Percentiles rank a stretch among this genome's conserved stretches.
phyloP scores from a whole-genome alignment of 345 rosid species.

The Barbarea vulgaris region DNA sequence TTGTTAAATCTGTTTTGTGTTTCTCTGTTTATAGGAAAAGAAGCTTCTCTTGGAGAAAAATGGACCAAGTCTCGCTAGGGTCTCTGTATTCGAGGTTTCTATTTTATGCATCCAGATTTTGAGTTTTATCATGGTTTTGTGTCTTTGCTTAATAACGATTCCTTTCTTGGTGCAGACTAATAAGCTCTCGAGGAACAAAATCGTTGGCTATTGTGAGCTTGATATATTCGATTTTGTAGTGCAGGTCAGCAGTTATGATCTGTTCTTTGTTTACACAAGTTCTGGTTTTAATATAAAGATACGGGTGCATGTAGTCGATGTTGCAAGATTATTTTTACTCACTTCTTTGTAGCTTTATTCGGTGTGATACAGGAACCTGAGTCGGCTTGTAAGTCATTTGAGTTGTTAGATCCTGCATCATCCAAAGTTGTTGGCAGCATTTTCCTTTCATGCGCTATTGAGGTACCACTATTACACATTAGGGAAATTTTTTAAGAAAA shows the following conservation, averaged over 20 bases:
- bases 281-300: neutral
- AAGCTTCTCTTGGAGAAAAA: conserved; percentile 83
- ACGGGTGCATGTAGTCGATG: neutral
- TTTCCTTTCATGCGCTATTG: conserved; percentile 74
- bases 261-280: neutral
- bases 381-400: conserved; percentile 51
- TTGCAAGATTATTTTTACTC: neutral
- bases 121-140: neutral
- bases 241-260: conserved; percentile 44
- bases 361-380: conserved; percentile 55
- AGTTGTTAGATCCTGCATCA: conserved; percentile 73
- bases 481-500: neutral
- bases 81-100: conserved; percentile 83
- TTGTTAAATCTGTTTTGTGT: neutral
- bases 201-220: conserved; percentile 82
- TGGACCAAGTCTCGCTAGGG: conserved; percentile 80
- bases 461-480: conserved; percentile 48
- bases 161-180: conserved; percentile 66
- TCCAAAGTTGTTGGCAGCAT: conserved; percentile 68
- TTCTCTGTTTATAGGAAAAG: conserved; percentile 64
- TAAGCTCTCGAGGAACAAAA: conserved; percentile 67
- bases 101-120: neutral
- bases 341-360: neutral
- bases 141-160: neutral
- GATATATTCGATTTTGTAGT: conserved; percentile 71